Evolutionary conservation across 257 asterid genomes (phyloP), one percentile per base, ranked within the genome.

Genomic region (Penstemon newberryi): DNA sequence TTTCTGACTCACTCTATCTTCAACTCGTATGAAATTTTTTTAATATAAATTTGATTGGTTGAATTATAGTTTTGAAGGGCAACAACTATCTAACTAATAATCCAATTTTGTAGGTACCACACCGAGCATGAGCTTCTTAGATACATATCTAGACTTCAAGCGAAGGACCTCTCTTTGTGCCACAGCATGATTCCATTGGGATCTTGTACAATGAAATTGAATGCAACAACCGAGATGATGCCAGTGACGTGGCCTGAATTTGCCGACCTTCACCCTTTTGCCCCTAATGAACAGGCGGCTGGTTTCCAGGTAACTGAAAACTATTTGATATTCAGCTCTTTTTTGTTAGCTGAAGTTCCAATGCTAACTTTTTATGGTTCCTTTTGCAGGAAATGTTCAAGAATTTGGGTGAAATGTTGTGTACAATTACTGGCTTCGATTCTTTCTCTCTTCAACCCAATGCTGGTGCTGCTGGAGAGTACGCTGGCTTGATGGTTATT

Each of bases 181-280:
- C 99, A 91, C 63, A 94, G 96, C 81, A 94, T 94, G 99, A 94
- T 94, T 78, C 96, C 99, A 1, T 76, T 94, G 78, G 99, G 99
- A 65, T 94, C 99, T 45, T 94, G 99, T 74, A 94, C 99, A 3
- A 94, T 94, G 99, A 94, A 94, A 73, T 66, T 94, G 83, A 94
- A 91, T 19, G 97, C 97, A 53, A 91, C 99, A 0, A 81, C 97
- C 2, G 99, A 94, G 81, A 94, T 94, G 99, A 91, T 91, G 96
- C 97, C 99, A 2, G 93, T 94, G 63, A 91, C 97, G 46, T 94
- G 96, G 96, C 96, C 99, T 40, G 87, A 70, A 53, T 94, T 91
- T 65, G 54, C 99, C 6, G 75, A 86, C 52, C 76, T 94, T 73
- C 99, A 94, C 78, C 99, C 99, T 60, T 94, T 94, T 78, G 97